Evolutionary conservation across 208 protist species (phyloP), one percentile per base, ranked within the genome.

Genomic region (Wallacemonas sp.): DNA sequence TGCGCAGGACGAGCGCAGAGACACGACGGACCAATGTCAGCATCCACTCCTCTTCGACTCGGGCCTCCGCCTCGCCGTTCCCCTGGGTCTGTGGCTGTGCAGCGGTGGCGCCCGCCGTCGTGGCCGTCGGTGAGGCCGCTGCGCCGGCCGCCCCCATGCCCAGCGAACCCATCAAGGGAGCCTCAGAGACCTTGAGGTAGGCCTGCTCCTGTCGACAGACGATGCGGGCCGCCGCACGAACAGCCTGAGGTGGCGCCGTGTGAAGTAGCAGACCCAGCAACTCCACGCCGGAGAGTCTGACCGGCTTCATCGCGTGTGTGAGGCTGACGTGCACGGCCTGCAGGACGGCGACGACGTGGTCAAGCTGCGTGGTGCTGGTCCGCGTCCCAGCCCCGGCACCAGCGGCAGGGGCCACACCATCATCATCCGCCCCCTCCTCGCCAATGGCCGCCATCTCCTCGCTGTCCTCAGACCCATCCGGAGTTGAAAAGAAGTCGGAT

Each of bases 241-340:
- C 50, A 27, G 70, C 50, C 21, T 38, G 41, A 3, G 69, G 55
- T 30, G 66, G 66, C 29, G 65, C 50, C 22, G 73, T 45, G 15
- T 38, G 54, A 30, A 92, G 61, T 4, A 89, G 50, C 10, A 84
- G 45, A 30, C 71, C 52, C 45, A 90, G 63, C 36, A 93, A 68
- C 71, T 89, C 78, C 15, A 90, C 72, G 12, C 78, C 87, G 13
- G 68, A 57, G 33, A 79, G 50, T 13, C 83, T 83, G 24, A 93
- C 87, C 1, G 73, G 54, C 36, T 72, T 54, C 68, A 93, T 66
- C 15, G 83, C 87, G 54, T 93, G 87, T 10, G 87, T 93, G 22
- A 93, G 64, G 29, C 77, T 61, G 3, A 93, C 69, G 66, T 90
- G 73, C 6, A 89, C 68, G 24, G 78, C 55, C 24, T 83, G 76